Evolutionary conservation across 495 filamentous ascomycete genomes (phyloP).

Genomic region (Aspergillus haitiensis): DNA sequence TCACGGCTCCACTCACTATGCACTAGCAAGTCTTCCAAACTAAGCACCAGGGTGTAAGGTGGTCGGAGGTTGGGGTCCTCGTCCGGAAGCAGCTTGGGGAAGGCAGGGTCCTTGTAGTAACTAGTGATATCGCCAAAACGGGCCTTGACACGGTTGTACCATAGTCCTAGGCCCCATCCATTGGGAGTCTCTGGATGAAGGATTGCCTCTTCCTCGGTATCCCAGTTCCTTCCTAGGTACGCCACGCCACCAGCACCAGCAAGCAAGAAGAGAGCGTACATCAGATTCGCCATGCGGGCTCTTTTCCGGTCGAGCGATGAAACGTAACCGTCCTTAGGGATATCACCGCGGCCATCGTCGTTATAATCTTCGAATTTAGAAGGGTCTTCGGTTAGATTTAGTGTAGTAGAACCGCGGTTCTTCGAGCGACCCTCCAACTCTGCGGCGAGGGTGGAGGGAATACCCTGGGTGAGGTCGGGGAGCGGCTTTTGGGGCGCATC

Average conservation of each 20-base stretch:
- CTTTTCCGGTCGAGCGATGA: slow-evolving; percentile 84
- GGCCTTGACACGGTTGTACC: slow-evolving; percentile 76
- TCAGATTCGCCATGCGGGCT: slow-evolving; percentile 64
- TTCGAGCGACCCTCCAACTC: slow-evolving; percentile 64
- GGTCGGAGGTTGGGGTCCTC: slow-evolving; percentile 75
- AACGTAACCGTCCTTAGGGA: slow-evolving; percentile 81
- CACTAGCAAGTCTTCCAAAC: slow-evolving; percentile 88
- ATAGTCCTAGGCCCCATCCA: slow-evolving; percentile 69
- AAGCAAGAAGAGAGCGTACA: slow-evolving; percentile 57
- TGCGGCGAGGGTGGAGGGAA: slow-evolving; percentile 76
- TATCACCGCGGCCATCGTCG: slow-evolving; percentile 55
- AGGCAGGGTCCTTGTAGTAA: slow-evolving; percentile 96
- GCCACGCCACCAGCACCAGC: slow-evolving; percentile 54
- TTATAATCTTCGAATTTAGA: slow-evolving; percentile 48
- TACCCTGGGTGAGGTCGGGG: slow-evolving; percentile 86
- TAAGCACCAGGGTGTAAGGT: slow-evolving; percentile 91
- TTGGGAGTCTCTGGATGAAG: slow-evolving; percentile 68
- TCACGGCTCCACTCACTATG: slow-evolving; percentile 92
- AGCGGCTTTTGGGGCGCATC: slow-evolving; percentile 53
- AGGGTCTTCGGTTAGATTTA: slow-evolving; percentile 62
- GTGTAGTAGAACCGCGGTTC: slow-evolving; percentile 39
- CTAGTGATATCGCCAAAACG: slow-evolving; percentile 69
- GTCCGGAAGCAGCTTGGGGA: slow-evolving; percentile 90
- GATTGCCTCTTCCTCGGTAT: slow-evolving; percentile 66
- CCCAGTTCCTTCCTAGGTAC: slow-evolving; percentile 85